Base-by-base conservation (phyloP, 208 protist genomes). In the Wallacemonas collosoma region DNA sequence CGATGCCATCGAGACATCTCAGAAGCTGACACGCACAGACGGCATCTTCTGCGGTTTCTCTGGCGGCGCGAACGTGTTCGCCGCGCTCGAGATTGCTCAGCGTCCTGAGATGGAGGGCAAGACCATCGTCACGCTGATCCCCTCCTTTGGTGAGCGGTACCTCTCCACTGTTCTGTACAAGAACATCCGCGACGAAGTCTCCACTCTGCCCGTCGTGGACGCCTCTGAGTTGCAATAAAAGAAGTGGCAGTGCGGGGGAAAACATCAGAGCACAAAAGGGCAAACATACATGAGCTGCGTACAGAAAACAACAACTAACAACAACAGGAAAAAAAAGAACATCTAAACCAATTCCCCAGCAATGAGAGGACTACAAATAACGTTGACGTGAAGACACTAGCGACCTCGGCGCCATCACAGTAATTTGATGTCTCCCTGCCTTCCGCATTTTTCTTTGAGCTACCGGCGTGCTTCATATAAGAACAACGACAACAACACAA, bases 131-230 rank as follows among this genome's bases (percentile, higher is more conserved):
- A 92, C 88, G 14, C 63, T 97, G 39, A 94, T 97, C 58, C 91
- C 91, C 5, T 94, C 88, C 38, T 94, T 93, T 77, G 94, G 94
- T 47, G 94, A 97, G 77, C 85, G 94, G 64, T 97, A 97, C 80
- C 79, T 97, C 11, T 93, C 86, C 41, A 96, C 90, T 15, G 80
- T 64, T 4, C 80, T 97, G 8, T 97, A 92, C 72, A 79, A 88
- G 71, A 76, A 48, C 41, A 68, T 96, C 14, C 79, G 82, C 53
- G 87, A 96, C 35, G 85, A 95, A 64, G 82, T 89, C 62, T 73
- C 78, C 5, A 58, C 73, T 7, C 77, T 95, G 39, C 88, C 90
- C 3, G 89, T 95, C 39, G 83, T 94, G n/a, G 77, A 89, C 38
- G 85, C 79, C 41, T 82, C 86, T 3, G 86, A 91, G 69, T 56